Evolutionary conservation across 805 yeast species (phyloP), one percentile per base, ranked within the genome.

Genomic region (Metschnikowia henanensis): DNA sequence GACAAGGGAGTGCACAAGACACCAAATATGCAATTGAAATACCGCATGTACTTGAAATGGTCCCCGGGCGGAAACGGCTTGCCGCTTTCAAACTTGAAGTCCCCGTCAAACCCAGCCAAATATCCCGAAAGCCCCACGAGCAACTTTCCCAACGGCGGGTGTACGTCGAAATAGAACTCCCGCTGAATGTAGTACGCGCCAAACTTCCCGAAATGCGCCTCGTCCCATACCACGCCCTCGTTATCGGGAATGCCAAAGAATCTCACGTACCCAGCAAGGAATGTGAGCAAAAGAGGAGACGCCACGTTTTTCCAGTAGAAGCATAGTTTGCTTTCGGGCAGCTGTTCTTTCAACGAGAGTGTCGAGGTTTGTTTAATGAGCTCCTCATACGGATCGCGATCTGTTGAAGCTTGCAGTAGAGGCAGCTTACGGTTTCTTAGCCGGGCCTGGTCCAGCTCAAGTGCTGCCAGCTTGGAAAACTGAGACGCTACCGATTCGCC

Each of bases 21-120:
- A 43, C 94, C 84, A 66, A 90, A 89, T 17, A 80, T 60, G 30
- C 97, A 95, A 61, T 91, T 87, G 73, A 91, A 87, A 34, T 85
- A 66, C 61, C 99, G 80, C 95, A 94, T 94, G 45, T 82, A 75
- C 56, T 84, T 87, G 62, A 72, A 95, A 60, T 91, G 87, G 33
- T 87, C 76, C 53, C 80, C 76, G 12, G 79, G 86, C 2, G 96
- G 96, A 64, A 85, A 94, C 21, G 62, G 66, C 36, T 74, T 75
- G 39, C 96, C 95, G 37, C 95, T 85, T 22, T 87, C 92, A 70
- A 94, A 94, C 51, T 80, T 87, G 79, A 91, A 94, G 20, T 84
- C 74, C 16, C 98, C 97, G 60, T 90, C 81, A 67, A 83, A 90
- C 13, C 90, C 91, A 30, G 94, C 91, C 47, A 87, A 59, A 59